Base-by-base conservation (phyloP, 331 rosid genomes). In the Stylosanthes scabra region DNA sequence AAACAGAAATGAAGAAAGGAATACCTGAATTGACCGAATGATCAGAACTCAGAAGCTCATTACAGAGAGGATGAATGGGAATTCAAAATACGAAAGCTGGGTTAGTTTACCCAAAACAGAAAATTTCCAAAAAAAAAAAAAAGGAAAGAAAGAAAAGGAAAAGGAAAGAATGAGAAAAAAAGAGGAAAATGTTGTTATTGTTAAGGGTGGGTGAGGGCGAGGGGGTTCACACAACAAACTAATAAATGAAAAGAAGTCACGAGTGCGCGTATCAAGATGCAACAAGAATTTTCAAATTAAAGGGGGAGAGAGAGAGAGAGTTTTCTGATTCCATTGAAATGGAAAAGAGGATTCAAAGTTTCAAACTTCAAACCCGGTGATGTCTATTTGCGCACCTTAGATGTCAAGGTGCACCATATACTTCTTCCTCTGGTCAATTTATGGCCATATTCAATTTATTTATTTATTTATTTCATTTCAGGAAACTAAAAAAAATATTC, bases 271-370 rank as follows among this genome's bases (percentile, higher is more conserved):
- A 46, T 34, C 39, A 41, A 58, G 75, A 63, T 78, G 74, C 62
- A 65, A 25, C 56, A 40, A 77, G 72, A 75, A 81, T 61, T 61
- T 86, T 86, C 89, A 91, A 91, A 90, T 86, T 84, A 88, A 86
- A 82, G 89, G 56, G 63, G 67, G 77, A 73, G 7, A 40, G 55
- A 44, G 61, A 73, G 37, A 82, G 78, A 83, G 51, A 42, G 49
- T 83, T 72, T 74, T 83, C 66, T n/a, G 54, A 11, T 47, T 47
- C 54, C 87, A 72, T 84, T 20, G 11, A 20, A 31, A 31, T 31
- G 37, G 37, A 3, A 31, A 31, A 3, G 37, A 4, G 37, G 4
- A n/a, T n/a, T n/a, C n/a, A n/a, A n/a, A n/a, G n/a, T n/a, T n/a
- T n/a, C n/a, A n/a, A n/a, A n/a, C n/a, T 31, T 31, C 37, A 31